Evolutionary conservation across 2,329 filamentous ascomycete species (phyloP).

Genomic region (Sordariomycetes sp.): DNA sequence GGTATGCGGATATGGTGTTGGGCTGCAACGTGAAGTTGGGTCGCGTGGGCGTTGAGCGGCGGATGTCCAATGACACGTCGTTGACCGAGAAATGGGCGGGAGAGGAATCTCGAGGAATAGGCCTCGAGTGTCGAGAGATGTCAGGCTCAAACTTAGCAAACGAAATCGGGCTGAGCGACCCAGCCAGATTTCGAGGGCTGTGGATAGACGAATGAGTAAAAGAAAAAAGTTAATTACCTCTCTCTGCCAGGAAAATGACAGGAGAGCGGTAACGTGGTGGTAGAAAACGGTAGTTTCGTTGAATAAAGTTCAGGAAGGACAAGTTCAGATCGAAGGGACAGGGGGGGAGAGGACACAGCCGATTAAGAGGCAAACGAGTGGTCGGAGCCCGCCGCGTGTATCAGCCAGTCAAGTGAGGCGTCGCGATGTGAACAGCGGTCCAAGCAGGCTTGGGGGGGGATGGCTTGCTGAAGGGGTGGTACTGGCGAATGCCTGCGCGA

Average conservation of each 20-base stretch:
- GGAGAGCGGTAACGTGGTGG: neutral
- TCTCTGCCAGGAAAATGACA: neutral
- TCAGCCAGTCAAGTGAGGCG: slow-evolving; percentile 5
- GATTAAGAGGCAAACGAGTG: slow-evolving; percentile 2
- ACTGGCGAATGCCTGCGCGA: neutral
- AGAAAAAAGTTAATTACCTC: neutral
- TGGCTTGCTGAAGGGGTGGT: neutral
- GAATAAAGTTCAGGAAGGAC: neutral
- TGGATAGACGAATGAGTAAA: neutral
- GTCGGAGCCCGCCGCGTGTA: neutral
- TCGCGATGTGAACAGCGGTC: slow-evolving; percentile 2
- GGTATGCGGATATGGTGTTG: neutral
- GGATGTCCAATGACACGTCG: too few species aligned
- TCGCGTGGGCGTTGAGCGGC: neutral
- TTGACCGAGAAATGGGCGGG: too few species aligned
- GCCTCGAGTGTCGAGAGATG: neutral
- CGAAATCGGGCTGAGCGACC: neutral
- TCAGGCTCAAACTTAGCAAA: neutral
- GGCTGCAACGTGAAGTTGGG: neutral
- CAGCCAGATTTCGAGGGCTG: neutral
- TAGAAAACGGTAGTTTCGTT: neutral
- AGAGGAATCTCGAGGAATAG: too few species aligned
- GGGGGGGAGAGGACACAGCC: neutral
- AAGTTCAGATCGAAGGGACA: neutral
- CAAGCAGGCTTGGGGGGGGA: neutral